Percentiles rank a stretch among this genome's conserved stretches.
Conservation (phyloP, 2,329 filamentous ascomycete genomes). For the Drechslerella dactyloides region DNA sequence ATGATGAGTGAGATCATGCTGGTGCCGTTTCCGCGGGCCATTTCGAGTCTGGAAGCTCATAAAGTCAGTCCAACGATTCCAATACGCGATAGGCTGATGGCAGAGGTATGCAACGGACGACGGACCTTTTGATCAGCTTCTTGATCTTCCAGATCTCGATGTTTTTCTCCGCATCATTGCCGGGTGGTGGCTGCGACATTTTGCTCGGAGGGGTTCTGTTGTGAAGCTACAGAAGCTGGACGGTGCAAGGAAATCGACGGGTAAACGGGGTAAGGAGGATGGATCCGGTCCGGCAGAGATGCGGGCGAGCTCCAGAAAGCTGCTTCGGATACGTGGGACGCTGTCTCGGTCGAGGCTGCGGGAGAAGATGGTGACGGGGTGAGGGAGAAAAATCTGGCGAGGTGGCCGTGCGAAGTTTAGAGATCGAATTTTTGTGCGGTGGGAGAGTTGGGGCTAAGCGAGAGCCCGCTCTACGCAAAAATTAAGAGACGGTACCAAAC, state of each 20-base stretch:
- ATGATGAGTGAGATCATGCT: constrained; percentile 99
- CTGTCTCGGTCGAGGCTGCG: constrained; percentile 13
- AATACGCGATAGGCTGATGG: background rate
- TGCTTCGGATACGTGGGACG: constrained; percentile 27
- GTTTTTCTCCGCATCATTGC: constrained; percentile 97
- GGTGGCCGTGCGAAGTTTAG: constrained; percentile 21
- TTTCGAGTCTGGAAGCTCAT: constrained; percentile 69
- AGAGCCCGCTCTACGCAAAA: constrained; percentile 2
- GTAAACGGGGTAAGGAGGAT: constrained; percentile 21
- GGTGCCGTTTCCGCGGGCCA: constrained; percentile 96
- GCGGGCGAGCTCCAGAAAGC: constrained; percentile 45
- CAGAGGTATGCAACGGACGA: background rate
- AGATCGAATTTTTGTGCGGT: constrained; percentile 34
- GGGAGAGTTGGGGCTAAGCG: constrained; percentile 22
- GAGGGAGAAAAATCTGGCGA: constrained; percentile 26
- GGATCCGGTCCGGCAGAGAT: constrained; percentile 38
- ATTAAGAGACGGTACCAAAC: constrained; percentile 25
- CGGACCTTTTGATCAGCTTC: constrained; percentile 90
- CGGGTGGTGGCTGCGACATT: constrained; percentile 78
- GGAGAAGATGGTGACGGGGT: constrained; percentile 6
- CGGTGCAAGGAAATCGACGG: constrained; percentile 15
- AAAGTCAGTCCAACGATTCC: constrained; percentile 7
- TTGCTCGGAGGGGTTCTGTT: constrained; percentile 59
- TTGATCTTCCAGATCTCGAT: constrained; percentile 81
- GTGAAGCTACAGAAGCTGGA: constrained; percentile 48